Evolutionary conservation across 2,329 filamentous ascomycete genomes (phyloP), one percentile per base, ranked within the genome.

Genomic region (Elsinoe arachidis): DNA sequence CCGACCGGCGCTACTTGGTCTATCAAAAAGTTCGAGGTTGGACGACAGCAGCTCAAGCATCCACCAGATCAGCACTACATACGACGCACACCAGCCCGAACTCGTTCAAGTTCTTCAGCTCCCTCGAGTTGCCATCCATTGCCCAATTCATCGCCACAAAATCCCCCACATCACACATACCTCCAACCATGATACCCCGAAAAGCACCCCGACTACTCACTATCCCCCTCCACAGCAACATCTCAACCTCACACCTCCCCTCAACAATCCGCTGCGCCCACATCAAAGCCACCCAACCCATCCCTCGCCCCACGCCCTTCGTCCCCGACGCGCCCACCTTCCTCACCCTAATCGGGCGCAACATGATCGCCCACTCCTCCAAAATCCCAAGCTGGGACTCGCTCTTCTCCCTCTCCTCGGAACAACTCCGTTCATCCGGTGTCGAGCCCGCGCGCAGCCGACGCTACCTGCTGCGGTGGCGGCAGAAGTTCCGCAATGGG

Each of bases 311-410:
- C 0, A 95, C 87, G 37, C 88, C 90, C 1, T 90, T 95, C 66
- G 85, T 95, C 38, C 92, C 91, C 33, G 86, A 96, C 70, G 83
- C 90, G 39, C 70, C 80, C 64, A 93, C 91, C 14, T 96, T 99
- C 73, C 85, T 97, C 61, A 89, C 82, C 35, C 79, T 96, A 59
- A 96, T 97, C 73, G 93, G 93, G 65, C 91, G 93, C 62, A 85
- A 85, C 65, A 83, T 96, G 66, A 84, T 81, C 67, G 83, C 87
- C 68, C 89, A 96, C 76, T 82, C 87, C 51, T 78, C 82, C 73
- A 97, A 97, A 73, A 89, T 99, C 65, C 84, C 88, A 2, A 86
- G 87, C 10, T 97, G 93, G 93, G 87, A 93, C 55, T 82, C 88
- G 5, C 83, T 99, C 46, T 97, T 97, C 79, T 85, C 85, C 46